phyloP scores from a whole-genome alignment of 139 green algal species.

The Penium margaritaceum region DNA sequence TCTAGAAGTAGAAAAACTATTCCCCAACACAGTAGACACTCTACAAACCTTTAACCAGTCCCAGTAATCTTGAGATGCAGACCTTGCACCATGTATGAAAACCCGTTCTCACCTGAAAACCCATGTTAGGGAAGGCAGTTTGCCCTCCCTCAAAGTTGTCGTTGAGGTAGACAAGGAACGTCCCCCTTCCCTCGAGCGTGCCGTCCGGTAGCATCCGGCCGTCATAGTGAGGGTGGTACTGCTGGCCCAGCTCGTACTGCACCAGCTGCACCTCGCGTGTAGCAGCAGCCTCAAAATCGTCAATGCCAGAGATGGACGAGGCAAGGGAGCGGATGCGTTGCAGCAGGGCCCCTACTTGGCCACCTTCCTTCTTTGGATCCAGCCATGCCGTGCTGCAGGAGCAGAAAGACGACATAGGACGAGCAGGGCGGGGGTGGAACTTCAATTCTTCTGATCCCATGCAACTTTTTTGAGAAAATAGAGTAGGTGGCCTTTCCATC shows the following conservation, averaged over 20 bases:
- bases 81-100: too few species aligned
- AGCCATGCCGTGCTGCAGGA: constrained; percentile 19
- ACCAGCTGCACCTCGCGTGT: constrained; percentile 20
- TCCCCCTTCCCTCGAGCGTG: constrained; percentile 10
- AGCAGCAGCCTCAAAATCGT: constrained; percentile 6
- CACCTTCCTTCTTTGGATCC: not conserved
- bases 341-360: not conserved
- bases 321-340: not conserved
- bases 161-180: constrained; percentile 25
- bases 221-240: constrained; percentile 16
- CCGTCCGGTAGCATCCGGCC: constrained; percentile 5
- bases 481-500: not conserved
- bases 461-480: not conserved
- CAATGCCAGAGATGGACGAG: not conserved
- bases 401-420: not conserved
- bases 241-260: not conserved
- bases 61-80: too few species aligned
- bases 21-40: too few species aligned
- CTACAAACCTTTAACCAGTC: too few species aligned
- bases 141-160: constrained; percentile 15
- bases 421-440: not conserved
- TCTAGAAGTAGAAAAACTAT: too few species aligned
- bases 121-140: constrained; percentile 13
- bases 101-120: constrained; percentile 8
- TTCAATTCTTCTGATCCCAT: too few species aligned